Base-by-base conservation (phyloP, 371 early-diverging fungal genomes). In the Circinella minor region DNA sequence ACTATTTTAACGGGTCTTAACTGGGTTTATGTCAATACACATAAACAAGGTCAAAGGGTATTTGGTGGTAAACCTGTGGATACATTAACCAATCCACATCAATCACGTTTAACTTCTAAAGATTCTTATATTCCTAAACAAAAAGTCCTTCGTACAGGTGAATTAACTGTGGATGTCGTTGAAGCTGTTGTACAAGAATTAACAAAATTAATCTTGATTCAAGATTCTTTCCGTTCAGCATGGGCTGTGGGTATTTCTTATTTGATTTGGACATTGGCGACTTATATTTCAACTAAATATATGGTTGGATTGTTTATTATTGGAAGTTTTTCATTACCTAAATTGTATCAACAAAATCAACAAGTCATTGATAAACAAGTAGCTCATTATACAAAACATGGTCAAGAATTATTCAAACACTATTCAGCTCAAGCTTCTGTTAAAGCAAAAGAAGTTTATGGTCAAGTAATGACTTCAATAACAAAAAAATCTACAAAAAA, bases 211-310 rank as follows among this genome's bases (percentile, higher is more conserved):
- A 76, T 86, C 3, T 68, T 88, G 63, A 78, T 88, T 64, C 85
- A 88, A 70, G 81, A 88, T 66, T 86, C 81, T 69, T 76, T 76
- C 70, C 82, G 83, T 51, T 81, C 83, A 37, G 76, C 80, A 39
- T 74, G 83, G 66, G 80, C 86, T 39, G 63, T 88, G 18, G 79
- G 78, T 49, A 67, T 73, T 39, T 83, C 85, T 27, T 88, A 84
- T 61, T 64, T 75, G 38, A 74, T 88, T 66, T 88, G 88, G 88
- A 86, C 87, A 20, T 67, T 88, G 63, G 83, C 86, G 62, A 84
- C 83, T 38, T 83, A 77, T 71, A 80, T 88, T 36, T 82, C 88
- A 13, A 88, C 87, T n/a, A 84, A 86, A 60, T 83, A 81, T 27
- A 71, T 88, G 15, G 70, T 86, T 34, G 85, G 80, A 11, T 27